Evolutionary conservation across 345 rosid genomes (phyloP).

Genomic region (Syzygium jambos): DNA sequence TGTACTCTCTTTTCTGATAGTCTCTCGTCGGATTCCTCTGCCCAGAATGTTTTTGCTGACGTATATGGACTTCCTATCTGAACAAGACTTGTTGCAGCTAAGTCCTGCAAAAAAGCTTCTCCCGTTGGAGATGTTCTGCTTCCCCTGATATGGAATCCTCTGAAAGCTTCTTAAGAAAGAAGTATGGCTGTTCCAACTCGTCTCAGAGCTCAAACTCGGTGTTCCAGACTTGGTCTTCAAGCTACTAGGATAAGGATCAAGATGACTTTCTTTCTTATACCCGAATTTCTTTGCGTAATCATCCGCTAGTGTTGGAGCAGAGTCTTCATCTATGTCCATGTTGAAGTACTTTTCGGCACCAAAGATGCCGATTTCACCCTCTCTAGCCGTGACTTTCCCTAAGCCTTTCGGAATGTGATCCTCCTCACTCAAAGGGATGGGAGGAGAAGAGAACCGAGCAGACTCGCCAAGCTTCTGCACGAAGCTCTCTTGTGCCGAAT

Average conservation of each 20-base stretch:
- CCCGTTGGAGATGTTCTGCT: slow-evolving; percentile 16
- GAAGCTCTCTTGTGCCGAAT: slow-evolving; percentile 17
- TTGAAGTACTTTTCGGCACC: slow-evolving; percentile 53
- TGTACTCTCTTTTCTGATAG: slow-evolving; percentile 2
- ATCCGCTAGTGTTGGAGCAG: slow-evolving; percentile 4
- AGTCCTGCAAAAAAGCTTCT: slow-evolving; percentile 30
- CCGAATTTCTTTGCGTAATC: background rate
- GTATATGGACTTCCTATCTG: slow-evolving; percentile 34
- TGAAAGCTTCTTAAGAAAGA: slow-evolving; percentile 12
- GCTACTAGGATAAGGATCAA: slow-evolving; percentile 11
- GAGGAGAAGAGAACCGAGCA: slow-evolving; percentile 8
- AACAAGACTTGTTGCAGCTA: slow-evolving; percentile 40
- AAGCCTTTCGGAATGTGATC: slow-evolving; percentile 7
- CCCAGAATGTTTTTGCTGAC: slow-evolving; percentile 3
- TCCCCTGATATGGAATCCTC: slow-evolving; percentile 11
- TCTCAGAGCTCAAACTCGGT: slow-evolving; percentile 35
- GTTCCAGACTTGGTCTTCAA: slow-evolving; percentile 26
- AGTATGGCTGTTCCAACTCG: slow-evolving; percentile 40
- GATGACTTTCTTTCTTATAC: slow-evolving; percentile 6
- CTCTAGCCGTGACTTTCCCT: slow-evolving; percentile 15
- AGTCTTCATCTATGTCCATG: slow-evolving; percentile 18
- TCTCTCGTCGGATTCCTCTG: slow-evolving; percentile 5
- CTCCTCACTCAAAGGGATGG: slow-evolving; percentile 8
- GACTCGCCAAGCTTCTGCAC: slow-evolving; percentile 21
- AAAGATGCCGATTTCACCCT: slow-evolving; percentile 38